Conservation (phyloP, 202 grass and related monocot genomes). For the Dendrocalamus latiflorus region DNA sequence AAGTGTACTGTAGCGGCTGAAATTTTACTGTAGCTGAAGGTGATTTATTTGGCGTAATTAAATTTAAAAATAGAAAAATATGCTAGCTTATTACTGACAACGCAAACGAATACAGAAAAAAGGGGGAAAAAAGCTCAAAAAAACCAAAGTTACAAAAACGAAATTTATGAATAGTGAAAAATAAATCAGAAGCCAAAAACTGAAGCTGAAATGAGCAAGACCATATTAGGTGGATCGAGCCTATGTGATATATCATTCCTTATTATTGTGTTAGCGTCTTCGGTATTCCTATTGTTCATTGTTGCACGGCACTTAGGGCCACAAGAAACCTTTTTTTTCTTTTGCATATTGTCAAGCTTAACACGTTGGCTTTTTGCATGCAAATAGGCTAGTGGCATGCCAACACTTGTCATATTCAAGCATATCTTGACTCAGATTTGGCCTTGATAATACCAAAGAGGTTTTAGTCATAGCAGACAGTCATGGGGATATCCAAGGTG, state of each 20-base stretch:
- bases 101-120: too few species aligned
- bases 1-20: too few species aligned
- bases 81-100: too few species aligned
- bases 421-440: conserved; percentile 5
- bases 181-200: too few species aligned
- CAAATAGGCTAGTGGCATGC: not conserved
- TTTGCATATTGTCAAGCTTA: not conserved
- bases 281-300: not conserved
- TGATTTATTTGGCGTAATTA: too few species aligned
- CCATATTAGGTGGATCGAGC: not conserved
- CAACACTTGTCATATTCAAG: not conserved
- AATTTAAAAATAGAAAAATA: too few species aligned
- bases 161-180: too few species aligned
- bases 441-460: not conserved
- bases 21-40: too few species aligned
- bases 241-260: not conserved
- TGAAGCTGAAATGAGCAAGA: too few species aligned
- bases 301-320: not conserved
- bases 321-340: not conserved
- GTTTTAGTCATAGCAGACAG: not conserved
- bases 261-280: not conserved
- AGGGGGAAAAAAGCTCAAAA: too few species aligned
- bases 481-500: conserved; percentile 81
- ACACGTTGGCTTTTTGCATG: not conserved
- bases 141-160: too few species aligned